phyloP scores from a whole-genome alignment of 1,284 basidiomycete genomes.

The Rhodotorula sp. region DNA sequence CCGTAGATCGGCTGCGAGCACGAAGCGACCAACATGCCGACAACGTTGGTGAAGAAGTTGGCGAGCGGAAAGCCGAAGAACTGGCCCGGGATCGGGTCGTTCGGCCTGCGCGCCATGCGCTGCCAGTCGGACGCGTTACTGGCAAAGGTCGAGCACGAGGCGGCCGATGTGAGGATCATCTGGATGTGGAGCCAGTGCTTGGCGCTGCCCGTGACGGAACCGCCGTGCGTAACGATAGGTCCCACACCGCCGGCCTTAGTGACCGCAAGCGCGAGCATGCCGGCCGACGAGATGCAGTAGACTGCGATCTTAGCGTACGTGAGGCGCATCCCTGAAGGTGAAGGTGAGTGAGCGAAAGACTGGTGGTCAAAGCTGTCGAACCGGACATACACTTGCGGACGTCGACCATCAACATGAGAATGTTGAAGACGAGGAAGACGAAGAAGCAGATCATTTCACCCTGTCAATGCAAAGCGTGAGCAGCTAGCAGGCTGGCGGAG shows the following conservation, averaged over 20 bases:
- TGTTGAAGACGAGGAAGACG: constrained; percentile 18
- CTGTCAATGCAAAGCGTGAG: background rate
- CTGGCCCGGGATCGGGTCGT: constrained; percentile 43
- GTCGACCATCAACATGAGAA: constrained; percentile 3
- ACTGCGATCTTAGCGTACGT: constrained; percentile 47
- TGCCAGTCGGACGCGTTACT: constrained; percentile 29
- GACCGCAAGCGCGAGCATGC: constrained; percentile 14
- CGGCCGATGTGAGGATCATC: constrained; percentile 23
- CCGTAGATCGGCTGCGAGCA: constrained; percentile 16
- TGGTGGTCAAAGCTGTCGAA: too few relatives aligned
- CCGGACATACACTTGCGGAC: constrained; percentile 26
- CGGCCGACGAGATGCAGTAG: constrained; percentile 44
- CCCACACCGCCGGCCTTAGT: constrained; percentile 33
- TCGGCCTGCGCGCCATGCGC: constrained; percentile 28
- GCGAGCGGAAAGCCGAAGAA: constrained; percentile 34
- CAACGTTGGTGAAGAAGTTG: constrained; percentile 15
- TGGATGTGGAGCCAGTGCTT: constrained; percentile 19
- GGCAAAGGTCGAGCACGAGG: constrained; percentile 25
- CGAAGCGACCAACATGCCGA: constrained; percentile 30
- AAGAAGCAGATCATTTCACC: constrained; percentile 41
- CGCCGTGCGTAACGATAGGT: constrained; percentile 2
- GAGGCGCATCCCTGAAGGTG: constrained; percentile 27
- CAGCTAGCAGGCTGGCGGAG: background rate
- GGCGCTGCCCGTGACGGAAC: constrained; percentile 3
- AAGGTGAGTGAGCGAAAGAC: too few relatives aligned